Evolutionary conservation across 192 early-diverging fungal genomes (phyloP), one percentile per base, ranked within the genome.

Genomic region (Oehlia diaphana): DNA sequence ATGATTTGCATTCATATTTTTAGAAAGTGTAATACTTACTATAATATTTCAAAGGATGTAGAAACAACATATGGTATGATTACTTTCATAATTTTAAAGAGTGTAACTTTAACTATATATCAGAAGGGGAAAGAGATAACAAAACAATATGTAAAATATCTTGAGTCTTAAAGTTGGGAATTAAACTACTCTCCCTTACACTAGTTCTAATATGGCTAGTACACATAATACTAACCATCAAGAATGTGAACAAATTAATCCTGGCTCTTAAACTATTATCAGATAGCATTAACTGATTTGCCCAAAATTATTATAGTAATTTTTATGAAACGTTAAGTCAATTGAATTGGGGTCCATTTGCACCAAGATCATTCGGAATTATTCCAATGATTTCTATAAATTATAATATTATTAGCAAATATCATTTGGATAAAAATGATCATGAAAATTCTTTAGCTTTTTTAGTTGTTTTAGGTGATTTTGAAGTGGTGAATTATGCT

Each of bases 191-290:
- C 49, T 58, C 0, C 26, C 50, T 10, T 74, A 26, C 19, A 58
- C 50, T 28, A 74, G 72, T 74, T 74, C 72, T 7, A 74, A 74
- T 61, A 74, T 26, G 1, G 28, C 35, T 10, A 58, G 50, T 58
- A 33, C 21, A 1, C 26, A 74, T 31, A 74, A 58, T 53, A 35
- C 14, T 26, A 26, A 28, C 0, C 53, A 74, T 53, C 9, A 28
- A 33, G 35, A 61, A 50, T 74, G 53, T 50, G 0, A 61, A 74
- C 35, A 37, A 21, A 58, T 26, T 53, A 26, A 66, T 28, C 35
- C 12, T 31, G 10, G 9, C 7, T 23, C 72, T 74, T 28, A 19
- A 42, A 16, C 53, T 0, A 28, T 28, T 74, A 28, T 74, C 23
- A 28, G 61, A 33, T 28, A 26, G 23, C 26, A 65, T 65, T 65